Base-by-base conservation (phyloP, 805 yeast genomes). In the Zygoascus biomembranicola region DNA sequence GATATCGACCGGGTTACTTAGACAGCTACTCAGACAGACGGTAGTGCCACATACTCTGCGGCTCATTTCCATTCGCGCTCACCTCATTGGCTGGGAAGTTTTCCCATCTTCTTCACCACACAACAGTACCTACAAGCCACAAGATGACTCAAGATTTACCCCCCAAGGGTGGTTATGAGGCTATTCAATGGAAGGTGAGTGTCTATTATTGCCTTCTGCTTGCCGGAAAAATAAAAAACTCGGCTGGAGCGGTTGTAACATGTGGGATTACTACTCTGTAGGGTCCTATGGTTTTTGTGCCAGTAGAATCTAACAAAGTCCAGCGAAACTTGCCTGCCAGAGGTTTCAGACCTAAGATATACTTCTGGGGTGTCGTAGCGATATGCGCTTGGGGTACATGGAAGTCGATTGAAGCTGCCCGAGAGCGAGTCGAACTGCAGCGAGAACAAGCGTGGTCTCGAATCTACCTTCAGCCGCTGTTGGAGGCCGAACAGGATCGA, bases 151-250 rank as follows among this genome's bases (percentile, higher is more conserved):
- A 88, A 76, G 96, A 88, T 65, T 73, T 88, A 65, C 96, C 96
- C 64, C 96, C 96, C 54, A 74, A 79, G 62, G 88, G 87, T 54
- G 95, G 96, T 57, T 87, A 88, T 64, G 90, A 85, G 59, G 85
- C 86, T 45, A 79, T 88, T 56, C 96, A 87, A 73, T 88, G 95
- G 95, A 85, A 84, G 67, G 71, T 68, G 55, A 43, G 69, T 51
- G 28, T 23, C 6, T 23, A 23, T 6, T 23, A 23, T 23, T 23
- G 28, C 28, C 6, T 6, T 3, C 8, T 18, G 6, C 6, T 23
- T 23, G 28, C 6, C 3, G 28, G 6, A 4, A 6, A 4, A 23
- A 23, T 23, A 23, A 23, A 6, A 23, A 23, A 23, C 28, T 23
- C 28, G 28, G 28, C 6, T 23, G 28, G 28, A 23, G 6, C 3